phyloP scores from a whole-genome alignment of 345 rosid genomes.

The Turnera subulata region DNA sequence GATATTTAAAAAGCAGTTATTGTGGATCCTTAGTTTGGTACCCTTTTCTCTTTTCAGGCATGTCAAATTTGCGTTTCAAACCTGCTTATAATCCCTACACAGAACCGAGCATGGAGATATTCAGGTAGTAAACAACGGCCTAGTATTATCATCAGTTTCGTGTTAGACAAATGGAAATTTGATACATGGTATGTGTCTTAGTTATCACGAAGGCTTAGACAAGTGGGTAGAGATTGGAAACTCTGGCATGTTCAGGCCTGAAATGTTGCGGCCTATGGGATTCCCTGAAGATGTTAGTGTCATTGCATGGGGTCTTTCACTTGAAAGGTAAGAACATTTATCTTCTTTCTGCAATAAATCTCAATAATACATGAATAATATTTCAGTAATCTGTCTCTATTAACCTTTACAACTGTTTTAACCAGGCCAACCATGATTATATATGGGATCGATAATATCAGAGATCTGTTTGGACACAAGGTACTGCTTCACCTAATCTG shows the following conservation, averaged over 20 bases:
- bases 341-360: too few species aligned
- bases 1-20: too few species aligned
- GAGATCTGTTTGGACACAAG: conserved; percentile 97
- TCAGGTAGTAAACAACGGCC: conserved; percentile 49
- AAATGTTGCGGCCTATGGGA: conserved; percentile 95
- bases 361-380: too few species aligned
- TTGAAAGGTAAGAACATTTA: conserved; percentile 66
- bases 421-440: conserved; percentile 94
- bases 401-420: conserved; percentile 6
- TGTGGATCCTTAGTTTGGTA: background rate
- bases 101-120: conserved; percentile 96
- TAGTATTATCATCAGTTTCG: background rate
- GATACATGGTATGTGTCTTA: conserved; percentile 19
- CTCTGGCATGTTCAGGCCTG: conserved; percentile 95
- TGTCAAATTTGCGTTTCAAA: conserved; percentile 83
- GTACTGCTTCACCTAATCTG: conserved; percentile 29
- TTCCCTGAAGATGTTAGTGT: conserved; percentile 83
- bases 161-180: conserved; percentile 4
- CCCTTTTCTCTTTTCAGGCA: conserved; percentile 42
- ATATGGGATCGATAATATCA: conserved; percentile 66
- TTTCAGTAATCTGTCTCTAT: background rate
- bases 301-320: conserved; percentile 96
- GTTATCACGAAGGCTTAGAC: conserved; percentile 76
- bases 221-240: conserved; percentile 97
- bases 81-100: conserved; percentile 98